A percentile compares a stretch with the other conserved stretches of the same genome.
phyloP scores from a whole-genome alignment of 768 basidiomycete species.

The Tulasnella sp. region DNA sequence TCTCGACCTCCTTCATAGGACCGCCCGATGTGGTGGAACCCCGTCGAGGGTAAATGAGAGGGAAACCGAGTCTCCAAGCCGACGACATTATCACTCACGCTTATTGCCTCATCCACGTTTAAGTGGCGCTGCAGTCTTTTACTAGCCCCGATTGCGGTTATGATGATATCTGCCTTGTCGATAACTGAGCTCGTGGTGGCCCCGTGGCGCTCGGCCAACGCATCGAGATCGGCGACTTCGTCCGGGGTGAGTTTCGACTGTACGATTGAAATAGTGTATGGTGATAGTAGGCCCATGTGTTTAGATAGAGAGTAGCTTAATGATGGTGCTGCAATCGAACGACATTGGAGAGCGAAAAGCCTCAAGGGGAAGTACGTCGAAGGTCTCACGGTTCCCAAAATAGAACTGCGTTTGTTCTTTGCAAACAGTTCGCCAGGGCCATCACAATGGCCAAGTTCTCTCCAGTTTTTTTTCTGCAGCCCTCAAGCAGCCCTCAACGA shows the following conservation, averaged over 20 bases:
- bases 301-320: not conserved
- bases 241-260: slow-evolving; percentile 37
- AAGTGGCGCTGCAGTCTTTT: slow-evolving; percentile 25
- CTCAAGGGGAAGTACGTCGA: not conserved
- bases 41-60: not conserved
- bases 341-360: not conserved
- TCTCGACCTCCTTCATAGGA: not conserved
- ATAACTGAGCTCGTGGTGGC: not conserved
- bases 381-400: not conserved
- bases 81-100: slow-evolving; percentile 9
- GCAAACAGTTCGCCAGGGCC: not conserved
- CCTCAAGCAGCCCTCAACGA: no score
- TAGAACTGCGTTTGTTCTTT: not conserved
- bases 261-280: slow-evolving; percentile 39
- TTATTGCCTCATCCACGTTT: slow-evolving; percentile 9
- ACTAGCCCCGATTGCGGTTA: slow-evolving; percentile 21
- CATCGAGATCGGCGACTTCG: slow-evolving; percentile 35
- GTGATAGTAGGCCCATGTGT: slow-evolving; percentile 12
- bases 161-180: slow-evolving; percentile 14
- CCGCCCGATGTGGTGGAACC: not conserved
- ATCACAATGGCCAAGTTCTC: not conserved
- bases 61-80: not conserved
- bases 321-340: not conserved
- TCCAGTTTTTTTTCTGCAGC: no score
- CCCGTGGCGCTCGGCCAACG: slow-evolving; percentile 35